Percentiles rank a stretch among this genome's conserved stretches.
Evolutionary conservation across 768 basidiomycete species (phyloP).

Genomic region (Russula virescens): DNA sequence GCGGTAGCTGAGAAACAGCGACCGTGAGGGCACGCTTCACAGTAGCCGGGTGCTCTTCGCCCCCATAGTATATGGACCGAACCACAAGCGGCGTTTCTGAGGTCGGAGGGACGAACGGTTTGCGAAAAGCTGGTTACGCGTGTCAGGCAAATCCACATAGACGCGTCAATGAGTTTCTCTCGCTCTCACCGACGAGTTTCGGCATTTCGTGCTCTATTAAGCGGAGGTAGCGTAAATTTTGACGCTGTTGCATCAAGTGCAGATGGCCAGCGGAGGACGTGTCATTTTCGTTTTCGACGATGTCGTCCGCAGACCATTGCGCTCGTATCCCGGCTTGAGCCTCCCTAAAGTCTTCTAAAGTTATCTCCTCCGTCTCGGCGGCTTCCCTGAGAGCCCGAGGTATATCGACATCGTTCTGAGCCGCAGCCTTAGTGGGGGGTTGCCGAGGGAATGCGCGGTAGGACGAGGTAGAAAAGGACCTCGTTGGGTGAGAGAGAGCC

Average conservation of each 20-base stretch:
- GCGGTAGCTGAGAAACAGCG: slow-evolving; percentile 66
- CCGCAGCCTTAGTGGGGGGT: not conserved
- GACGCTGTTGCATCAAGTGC: slow-evolving; percentile 66
- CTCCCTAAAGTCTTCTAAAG: slow-evolving; percentile 17
- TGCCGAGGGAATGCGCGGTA: slow-evolving; percentile 18
- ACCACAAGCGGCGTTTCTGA: slow-evolving; percentile 55
- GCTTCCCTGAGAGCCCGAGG: slow-evolving; percentile 10
- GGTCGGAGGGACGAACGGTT: slow-evolving; percentile 69
- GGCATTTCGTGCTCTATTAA: slow-evolving; percentile 88
- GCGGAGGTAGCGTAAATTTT: slow-evolving; percentile 70
- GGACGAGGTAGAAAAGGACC: slow-evolving; percentile 29
- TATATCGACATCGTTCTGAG: slow-evolving; percentile 5
- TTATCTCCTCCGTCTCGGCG: slow-evolving; percentile 24
- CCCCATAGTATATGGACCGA: slow-evolving; percentile 70
- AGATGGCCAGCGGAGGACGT: slow-evolving; percentile 65
- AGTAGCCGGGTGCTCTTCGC: slow-evolving; percentile 66
- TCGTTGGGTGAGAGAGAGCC: slow-evolving; percentile 9
- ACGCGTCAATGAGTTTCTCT: slow-evolving; percentile 12
- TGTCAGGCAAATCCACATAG: slow-evolving; percentile 1
- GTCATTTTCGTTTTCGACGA: slow-evolving; percentile 52
- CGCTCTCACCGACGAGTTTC: slow-evolving; percentile 65
- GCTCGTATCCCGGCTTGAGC: not conserved
- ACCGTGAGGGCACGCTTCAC: slow-evolving; percentile 70
- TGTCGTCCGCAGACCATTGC: slow-evolving; percentile 23
- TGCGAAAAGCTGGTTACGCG: slow-evolving; percentile 59